These are phyloP conservation scores for Gossypium trilobum DNA, from an alignment of 441 rosid genomes.

Conservation along the genomic window DNA sequence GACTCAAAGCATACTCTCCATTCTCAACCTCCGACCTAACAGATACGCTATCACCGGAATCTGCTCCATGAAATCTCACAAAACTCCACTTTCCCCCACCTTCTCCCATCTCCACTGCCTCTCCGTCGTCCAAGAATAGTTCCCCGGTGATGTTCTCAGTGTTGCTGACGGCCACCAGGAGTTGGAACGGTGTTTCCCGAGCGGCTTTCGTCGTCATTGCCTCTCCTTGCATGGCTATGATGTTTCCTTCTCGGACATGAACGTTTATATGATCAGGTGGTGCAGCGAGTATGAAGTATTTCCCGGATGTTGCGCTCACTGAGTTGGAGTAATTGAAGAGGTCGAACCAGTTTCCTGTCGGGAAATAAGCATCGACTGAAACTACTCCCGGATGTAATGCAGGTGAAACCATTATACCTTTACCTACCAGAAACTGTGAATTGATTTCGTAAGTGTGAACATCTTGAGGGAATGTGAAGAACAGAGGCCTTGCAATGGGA, in stretches of 20 bases:
- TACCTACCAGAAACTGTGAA: conserved; percentile 48
- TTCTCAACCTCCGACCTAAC: conserved; percentile 41
- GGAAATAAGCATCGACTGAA: conserved; percentile 46
- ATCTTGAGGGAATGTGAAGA: conserved; percentile 61
- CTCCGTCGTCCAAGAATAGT: conserved; percentile 66
- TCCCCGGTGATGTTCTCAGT: conserved; percentile 36
- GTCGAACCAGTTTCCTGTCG: conserved; percentile 32
- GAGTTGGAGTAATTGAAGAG: conserved; percentile 44
- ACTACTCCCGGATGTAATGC: conserved; percentile 28
- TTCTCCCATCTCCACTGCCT: conserved; percentile 41
- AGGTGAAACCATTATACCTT: conserved; percentile 49
- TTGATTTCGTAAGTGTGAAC: conserved; percentile 34
- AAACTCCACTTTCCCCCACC: conserved; percentile 42
- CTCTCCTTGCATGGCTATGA: conserved; percentile 66
- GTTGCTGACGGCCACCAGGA: conserved; percentile 42
- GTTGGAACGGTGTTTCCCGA: conserved; percentile 41
- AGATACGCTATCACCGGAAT: conserved; percentile 13
- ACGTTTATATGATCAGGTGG: conserved; percentile 48
- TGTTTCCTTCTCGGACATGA: conserved; percentile 53
- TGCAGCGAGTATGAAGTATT: conserved; percentile 31
- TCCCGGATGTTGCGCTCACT: conserved; percentile 26
- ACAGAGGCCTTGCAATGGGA: conserved; percentile 64
- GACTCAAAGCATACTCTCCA: conserved; percentile 40
- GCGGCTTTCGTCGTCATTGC: conserved; percentile 59
- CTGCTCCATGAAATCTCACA: conserved; percentile 31